Evolutionary conservation across 192 early-diverging fungal species (phyloP).

Genomic region (Jimgerdemannia flammicorona): DNA sequence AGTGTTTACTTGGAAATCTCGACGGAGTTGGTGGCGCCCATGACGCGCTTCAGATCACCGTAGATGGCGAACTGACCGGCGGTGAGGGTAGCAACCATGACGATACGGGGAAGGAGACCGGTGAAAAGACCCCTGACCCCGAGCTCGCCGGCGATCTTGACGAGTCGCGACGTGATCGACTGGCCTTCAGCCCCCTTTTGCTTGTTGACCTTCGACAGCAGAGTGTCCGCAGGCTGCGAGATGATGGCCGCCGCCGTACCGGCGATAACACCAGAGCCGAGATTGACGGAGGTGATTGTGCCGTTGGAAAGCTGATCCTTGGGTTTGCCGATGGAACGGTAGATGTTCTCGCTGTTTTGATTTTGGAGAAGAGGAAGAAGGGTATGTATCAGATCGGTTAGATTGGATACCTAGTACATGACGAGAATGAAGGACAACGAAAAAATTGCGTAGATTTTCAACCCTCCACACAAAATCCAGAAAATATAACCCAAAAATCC

Average conservation of each 20-base stretch:
- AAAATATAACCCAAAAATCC: background rate
- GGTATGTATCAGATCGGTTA: background rate
- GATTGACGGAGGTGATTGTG: conserved; percentile 45
- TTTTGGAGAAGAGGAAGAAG: background rate
- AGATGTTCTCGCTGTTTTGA: conserved; percentile 41
- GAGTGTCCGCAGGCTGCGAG: conserved; percentile 67
- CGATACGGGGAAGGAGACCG: conserved; percentile 62
- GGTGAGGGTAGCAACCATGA: conserved; percentile 66
- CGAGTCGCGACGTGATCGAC: conserved; percentile 52
- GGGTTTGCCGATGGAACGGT: conserved; percentile 32
- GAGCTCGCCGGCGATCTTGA: conserved; percentile 43
- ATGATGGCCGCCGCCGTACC: conserved; percentile 65
- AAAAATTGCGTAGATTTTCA: background rate
- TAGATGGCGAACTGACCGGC: conserved; percentile 69
- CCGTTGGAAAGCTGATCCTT: conserved; percentile 38
- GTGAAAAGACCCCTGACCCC: conserved; percentile 56
- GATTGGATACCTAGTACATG: background rate
- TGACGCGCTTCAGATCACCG: conserved; percentile 54
- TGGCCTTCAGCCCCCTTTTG: conserved; percentile 53
- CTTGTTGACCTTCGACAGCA: conserved; percentile 75
- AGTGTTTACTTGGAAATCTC: conserved; percentile 42
- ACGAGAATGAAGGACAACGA: background rate
- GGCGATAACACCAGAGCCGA: conserved; percentile 59
- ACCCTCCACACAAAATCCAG: background rate
- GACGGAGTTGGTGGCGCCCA: conserved; percentile 56